A percentile compares a stretch with the other conserved stretches of the same genome.
These are phyloP conservation scores for Phytophthora syringae DNA, from an alignment of 352 stramenopile species.

Conservation along the genomic window DNA sequence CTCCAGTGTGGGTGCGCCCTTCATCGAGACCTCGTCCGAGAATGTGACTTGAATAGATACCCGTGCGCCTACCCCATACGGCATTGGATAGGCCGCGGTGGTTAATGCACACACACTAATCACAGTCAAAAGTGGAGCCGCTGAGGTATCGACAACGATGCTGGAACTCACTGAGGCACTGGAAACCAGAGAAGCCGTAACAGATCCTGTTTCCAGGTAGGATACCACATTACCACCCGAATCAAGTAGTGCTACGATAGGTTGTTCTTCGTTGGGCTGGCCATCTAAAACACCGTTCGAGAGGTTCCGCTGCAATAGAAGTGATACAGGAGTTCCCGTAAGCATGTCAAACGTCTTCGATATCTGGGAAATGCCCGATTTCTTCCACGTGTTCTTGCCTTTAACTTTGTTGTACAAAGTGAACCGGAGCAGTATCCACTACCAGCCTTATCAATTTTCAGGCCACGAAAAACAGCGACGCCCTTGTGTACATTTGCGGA, in stretches of 20 bases:
- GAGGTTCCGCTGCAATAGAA: slow-evolving; percentile 57
- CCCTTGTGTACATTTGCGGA: slow-evolving; percentile 52
- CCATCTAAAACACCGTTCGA: slow-evolving; percentile 79
- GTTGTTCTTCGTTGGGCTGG: slow-evolving; percentile 76
- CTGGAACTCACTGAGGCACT: slow-evolving; percentile 65
- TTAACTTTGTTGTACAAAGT: slow-evolving; percentile 60
- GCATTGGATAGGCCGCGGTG: slow-evolving; percentile 48
- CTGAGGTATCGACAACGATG: slow-evolving; percentile 71
- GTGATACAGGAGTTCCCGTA: slow-evolving; percentile 50
- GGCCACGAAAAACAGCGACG: slow-evolving; percentile 69
- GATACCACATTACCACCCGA: slow-evolving; percentile 72
- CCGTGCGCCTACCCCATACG: slow-evolving; percentile 71
- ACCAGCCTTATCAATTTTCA: slow-evolving; percentile 79
- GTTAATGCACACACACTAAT: slow-evolving; percentile 48
- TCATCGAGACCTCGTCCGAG: slow-evolving; percentile 76
- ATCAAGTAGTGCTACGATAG: slow-evolving; percentile 67
- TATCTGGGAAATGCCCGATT: slow-evolving; percentile 60
- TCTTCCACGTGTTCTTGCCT: slow-evolving; percentile 45
- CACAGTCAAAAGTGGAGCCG: slow-evolving; percentile 52
- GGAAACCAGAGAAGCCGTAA: slow-evolving; percentile 63
- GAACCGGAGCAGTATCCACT: slow-evolving; percentile 79
- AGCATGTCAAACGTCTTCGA: slow-evolving; percentile 68
- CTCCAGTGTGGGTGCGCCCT: slow-evolving; percentile 58
- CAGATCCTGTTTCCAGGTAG: slow-evolving; percentile 47
- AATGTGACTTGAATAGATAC: slow-evolving; percentile 76